Base-by-base conservation (phyloP, 306 rosid genomes). In the Urtica urens region DNA sequence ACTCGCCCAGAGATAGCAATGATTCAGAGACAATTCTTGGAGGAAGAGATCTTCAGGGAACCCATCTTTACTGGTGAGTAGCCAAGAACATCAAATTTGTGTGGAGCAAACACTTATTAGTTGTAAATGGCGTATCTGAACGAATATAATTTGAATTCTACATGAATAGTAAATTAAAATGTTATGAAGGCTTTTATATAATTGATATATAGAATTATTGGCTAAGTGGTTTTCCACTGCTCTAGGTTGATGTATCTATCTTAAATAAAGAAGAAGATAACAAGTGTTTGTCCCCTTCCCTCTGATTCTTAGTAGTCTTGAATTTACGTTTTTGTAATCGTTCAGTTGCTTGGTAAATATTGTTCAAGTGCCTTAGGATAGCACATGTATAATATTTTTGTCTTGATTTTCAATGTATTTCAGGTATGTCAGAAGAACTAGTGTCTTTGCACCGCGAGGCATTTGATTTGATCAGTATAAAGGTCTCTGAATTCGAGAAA, bases 1-100 rank as follows among this genome's bases (percentile, higher is more conserved):
- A 79, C 96, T 20, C 46, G 55, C 23, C 72, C 68, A 48, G 99
- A 92, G 66, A 92, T 92, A 70, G 69, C 77, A 59, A 71, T 71
- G 78, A 82, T 92, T 65, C 88, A 71, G 68, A 80, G 96, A 76
- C 93, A 86, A 54, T 78, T 63, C 67, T 31, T 79, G 71, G 99
- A 82, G 66, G 96, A 77, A 48, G 87, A 73, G 56, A 67, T 86
- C 61, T 82, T 92, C 67, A 69, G 26, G 27, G 79, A 78, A 66
- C 69, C 99, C 49, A 65, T 78, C 51, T 68, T 69, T 51, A 73
- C 81, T 42, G 96, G 99, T 92, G 69, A 62, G 71, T 48, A n/a
- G n/a, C n/a, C n/a, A n/a, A n/a, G n/a, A n/a, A n/a, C n/a, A n/a
- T n/a, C n/a, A n/a, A n/a, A n/a, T n/a, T n/a, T n/a, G n/a, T n/a